Conservation (phyloP, 805 yeast genomes). For the Hanseniaspora singularis region DNA sequence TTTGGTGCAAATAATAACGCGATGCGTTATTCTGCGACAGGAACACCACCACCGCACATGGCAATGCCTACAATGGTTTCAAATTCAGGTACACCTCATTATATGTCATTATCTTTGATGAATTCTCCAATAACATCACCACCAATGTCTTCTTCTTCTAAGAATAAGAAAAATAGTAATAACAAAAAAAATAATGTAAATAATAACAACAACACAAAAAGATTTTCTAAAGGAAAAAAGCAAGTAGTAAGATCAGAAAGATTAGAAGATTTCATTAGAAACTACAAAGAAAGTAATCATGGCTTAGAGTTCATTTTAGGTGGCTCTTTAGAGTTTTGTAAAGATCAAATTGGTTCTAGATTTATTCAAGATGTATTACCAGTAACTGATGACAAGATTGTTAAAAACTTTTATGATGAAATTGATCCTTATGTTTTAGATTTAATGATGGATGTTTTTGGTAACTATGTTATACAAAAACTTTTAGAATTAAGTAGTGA, state of each 20-base stretch:
- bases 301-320: constrained; percentile 67
- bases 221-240: constrained; percentile 21
- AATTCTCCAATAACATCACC: constrained; percentile 12
- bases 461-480: constrained; percentile 93
- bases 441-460: constrained; percentile 91
- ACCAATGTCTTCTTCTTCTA: background rate
- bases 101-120: constrained; percentile 9
- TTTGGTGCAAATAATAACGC: too few relatives aligned
- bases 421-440: constrained; percentile 62
- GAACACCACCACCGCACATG: too few relatives aligned
- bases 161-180: constrained; percentile 14
- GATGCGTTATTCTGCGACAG: too few relatives aligned
- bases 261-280: constrained; percentile 72
- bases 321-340: constrained; percentile 79
- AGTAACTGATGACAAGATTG: constrained; percentile 51
- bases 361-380: constrained; percentile 85
- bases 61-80: constrained; percentile 9
- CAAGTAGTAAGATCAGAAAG: constrained; percentile 65
- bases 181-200: constrained; percentile 16
- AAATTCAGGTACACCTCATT: constrained; percentile 6
- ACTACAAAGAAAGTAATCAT: constrained; percentile 42
- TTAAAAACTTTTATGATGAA: constrained; percentile 73
- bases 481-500: constrained; percentile 72
- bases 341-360: constrained; percentile 95
- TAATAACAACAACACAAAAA: constrained; percentile 17